These are phyloP conservation scores for Apiosordaria backusii DNA, from an alignment of 495 filamentous ascomycete species.

Conservation along the genomic window DNA sequence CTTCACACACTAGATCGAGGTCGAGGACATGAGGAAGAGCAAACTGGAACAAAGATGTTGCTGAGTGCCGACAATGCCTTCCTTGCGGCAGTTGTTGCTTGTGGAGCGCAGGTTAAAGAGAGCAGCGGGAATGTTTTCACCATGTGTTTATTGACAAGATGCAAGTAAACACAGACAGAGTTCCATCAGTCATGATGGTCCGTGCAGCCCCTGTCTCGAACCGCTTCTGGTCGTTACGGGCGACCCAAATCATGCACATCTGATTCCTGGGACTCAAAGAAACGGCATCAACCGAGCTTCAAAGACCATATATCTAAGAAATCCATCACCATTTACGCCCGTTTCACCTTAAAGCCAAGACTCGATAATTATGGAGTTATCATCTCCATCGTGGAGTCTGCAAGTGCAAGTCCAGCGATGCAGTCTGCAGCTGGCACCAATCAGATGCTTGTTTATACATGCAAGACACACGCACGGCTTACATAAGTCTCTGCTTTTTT, in stretches of 20 bases:
- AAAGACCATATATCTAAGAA: neutral
- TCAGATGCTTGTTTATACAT: too few species aligned
- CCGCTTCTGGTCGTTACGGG: constrained; percentile 20
- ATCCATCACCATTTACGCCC: neutral
- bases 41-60: neutral
- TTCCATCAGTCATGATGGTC: constrained; percentile 3
- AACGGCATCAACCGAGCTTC: neutral
- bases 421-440: neutral
- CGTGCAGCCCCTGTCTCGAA: constrained; percentile 19
- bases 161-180: constrained; percentile 22
- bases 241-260: neutral
- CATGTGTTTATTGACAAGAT: constrained; percentile 26
- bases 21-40: neutral
- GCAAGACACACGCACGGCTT: neutral
- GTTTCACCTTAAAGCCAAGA: neutral
- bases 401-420: neutral
- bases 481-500: neutral
- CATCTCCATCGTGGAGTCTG: neutral
- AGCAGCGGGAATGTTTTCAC: neutral
- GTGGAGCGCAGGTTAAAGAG: neutral
- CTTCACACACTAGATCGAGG: neutral
- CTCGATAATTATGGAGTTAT: neutral
- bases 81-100: neutral
- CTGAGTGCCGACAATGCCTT: neutral
- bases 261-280: neutral